Base-by-base conservation (phyloP, 2,329 filamentous ascomycete genomes). In the Mollisia scopiformis region DNA sequence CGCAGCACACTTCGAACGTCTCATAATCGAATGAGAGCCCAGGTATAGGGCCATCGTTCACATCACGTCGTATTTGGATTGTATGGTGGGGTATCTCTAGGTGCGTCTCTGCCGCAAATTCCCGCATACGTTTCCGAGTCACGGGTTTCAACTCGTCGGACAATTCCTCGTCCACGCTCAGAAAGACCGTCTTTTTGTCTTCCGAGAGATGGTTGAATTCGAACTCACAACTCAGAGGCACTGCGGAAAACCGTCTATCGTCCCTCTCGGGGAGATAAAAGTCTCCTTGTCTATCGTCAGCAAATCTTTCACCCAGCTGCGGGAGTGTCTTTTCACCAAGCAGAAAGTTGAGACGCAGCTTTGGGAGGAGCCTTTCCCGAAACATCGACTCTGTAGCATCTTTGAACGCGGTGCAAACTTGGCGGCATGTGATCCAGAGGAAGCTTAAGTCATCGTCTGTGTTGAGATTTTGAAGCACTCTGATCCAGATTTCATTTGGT, bases 401-500 rank as follows among this genome's bases (percentile, higher is more conserved):
- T 43, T 37, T 61, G 25, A 66, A 68, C 14, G 28, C 11, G 21
- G 31, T 62, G 27, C 30, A 62, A 33, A 68, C 64, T 35, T 65
- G 54, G 16, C 66, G 61, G 31, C 57, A 62, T 19, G 37, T 57
- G 21, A 58, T 64, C 64, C 64, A 68, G 6, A 66, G 54, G 19
- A 57, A 57, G 8, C 55, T 51, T 0, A 63, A 53, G 33, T 65
- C 61, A 5, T 61, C 27, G 14, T 60, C 63, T 0, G 57, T 37
- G 27, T 57, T 43, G 10, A 65, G 39, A 25, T 54, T 63, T 56
- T 58, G 25, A 0, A 68, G 57, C 16, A 66, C 31, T 6, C 55
- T 58, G 10, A 56, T 55, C 66, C 66, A 68, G 5, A 66, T 46
- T 49, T 68, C 64, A 11, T 61, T 59, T 10, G 66, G 64, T 3